phyloP scores from a whole-genome alignment of 352 stramenopile species.

The Phytophthora pluvialis region DNA sequence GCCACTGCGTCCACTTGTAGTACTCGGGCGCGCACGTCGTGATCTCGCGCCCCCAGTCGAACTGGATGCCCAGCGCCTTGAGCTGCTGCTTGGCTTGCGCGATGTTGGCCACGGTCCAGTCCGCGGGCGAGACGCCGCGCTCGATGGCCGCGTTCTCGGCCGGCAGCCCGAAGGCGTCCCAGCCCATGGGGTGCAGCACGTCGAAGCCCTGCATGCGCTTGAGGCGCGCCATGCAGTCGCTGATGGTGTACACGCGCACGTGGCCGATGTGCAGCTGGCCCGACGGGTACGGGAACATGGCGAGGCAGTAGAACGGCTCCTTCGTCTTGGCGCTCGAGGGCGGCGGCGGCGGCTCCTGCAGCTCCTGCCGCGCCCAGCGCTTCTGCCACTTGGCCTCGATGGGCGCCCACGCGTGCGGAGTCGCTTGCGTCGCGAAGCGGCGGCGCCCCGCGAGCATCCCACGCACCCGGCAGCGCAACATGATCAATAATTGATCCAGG shows the following conservation, averaged over 20 bases:
- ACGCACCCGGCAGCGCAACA: slow-evolving; percentile 31
- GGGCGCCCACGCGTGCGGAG: slow-evolving; percentile 47
- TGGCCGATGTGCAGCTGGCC: slow-evolving; percentile 98
- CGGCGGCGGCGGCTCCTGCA: background rate
- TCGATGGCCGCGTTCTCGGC: slow-evolving; percentile 99
- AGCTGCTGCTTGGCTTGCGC: slow-evolving; percentile 96
- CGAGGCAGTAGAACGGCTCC: slow-evolving; percentile 88
- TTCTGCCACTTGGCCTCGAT: slow-evolving; percentile 82
- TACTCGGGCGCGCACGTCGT: slow-evolving; percentile 97
- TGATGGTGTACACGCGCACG: slow-evolving; percentile 99
- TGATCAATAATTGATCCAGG: slow-evolving; percentile 5
- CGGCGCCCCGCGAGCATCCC: slow-evolving; percentile 22
- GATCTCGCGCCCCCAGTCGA: slow-evolving; percentile 98
- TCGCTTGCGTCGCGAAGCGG: slow-evolving; percentile 27
- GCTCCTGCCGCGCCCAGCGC: slow-evolving; percentile 50
- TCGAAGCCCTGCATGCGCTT: slow-evolving; percentile 97
- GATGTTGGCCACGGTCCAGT: slow-evolving; percentile 98
- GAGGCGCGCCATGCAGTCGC: slow-evolving; percentile 97
- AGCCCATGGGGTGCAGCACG: slow-evolving; percentile 99
- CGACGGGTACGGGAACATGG: slow-evolving; percentile 99
- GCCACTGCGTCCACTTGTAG: slow-evolving; percentile 99
- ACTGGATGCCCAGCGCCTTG: slow-evolving; percentile 95
- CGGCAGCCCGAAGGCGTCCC: slow-evolving; percentile 99
- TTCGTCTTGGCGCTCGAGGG: slow-evolving; percentile 27
- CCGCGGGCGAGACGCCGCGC: slow-evolving; percentile 94